Evolutionary conservation across 2,329 filamentous ascomycete species (phyloP), one percentile per base, ranked within the genome.

Genomic region (Aspergillus aculeatus): DNA sequence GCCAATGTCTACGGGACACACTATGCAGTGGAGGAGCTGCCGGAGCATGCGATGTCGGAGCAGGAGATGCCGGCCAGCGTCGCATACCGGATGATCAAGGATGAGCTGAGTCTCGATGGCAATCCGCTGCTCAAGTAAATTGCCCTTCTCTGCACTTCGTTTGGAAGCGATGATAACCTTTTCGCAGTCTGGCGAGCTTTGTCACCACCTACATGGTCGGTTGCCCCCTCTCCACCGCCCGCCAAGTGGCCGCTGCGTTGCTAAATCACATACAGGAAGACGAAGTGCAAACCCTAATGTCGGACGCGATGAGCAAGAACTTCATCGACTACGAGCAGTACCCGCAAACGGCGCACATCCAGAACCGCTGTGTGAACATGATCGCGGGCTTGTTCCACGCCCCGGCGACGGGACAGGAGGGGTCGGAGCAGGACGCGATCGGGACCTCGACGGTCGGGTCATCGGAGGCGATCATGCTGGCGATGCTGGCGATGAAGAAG

Each of bases 41-140:
- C 92, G 44, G 86, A 84, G 72, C 82, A 90, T 71, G 88, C 91
- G 79, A 96, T 97, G 86, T 91, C 92, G 2, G 91, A 96, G 66
- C 71, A 78, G 21, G 90, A 95, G 77, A 96, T 96, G 93, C 93
- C 94, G 41, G 87, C 86, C 67, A 86, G 89, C 64, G 82, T 84
- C 0, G 87, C 88, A 1, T 85, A 88, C 66, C 85, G 89, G 64
- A 80, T 91, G 72, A 78, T 88, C 60, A 82, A 81, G 62, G 85
- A 87, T 70, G 85, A 88, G 66, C 72, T 87, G 38, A 84, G 88
- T 71, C 78, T 89, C 2, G 86, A 89, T 67, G 86, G 87, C 29
- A 81, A 82, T 51, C 88, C 89, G 0, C 88, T 87, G 65, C 76
- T 90, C 63, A 91, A 91, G 88, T 63, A 82, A 75, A 80, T 80